These are phyloP conservation scores for Penicillium paneum DNA, from an alignment of 2,329 filamentous ascomycete genomes.

Conservation along the genomic window DNA sequence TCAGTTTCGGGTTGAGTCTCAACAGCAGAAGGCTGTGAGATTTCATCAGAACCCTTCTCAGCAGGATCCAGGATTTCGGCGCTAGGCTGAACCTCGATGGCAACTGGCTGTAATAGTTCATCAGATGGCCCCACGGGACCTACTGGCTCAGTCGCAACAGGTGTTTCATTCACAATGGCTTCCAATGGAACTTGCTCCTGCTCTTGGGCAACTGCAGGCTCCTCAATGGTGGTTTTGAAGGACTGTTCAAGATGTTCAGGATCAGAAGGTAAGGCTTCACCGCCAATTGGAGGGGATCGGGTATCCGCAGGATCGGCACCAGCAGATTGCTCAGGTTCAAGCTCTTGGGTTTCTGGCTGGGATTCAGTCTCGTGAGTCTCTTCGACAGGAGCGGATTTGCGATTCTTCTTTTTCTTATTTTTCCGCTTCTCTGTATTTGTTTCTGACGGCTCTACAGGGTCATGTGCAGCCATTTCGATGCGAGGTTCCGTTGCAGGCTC, in stretches of 20 bases:
- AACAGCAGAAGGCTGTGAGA: not conserved
- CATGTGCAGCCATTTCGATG: not conserved
- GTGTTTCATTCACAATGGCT: not conserved
- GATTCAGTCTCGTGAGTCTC: conserved; percentile 9
- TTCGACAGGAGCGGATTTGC: conserved; percentile 19
- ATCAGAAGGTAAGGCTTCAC: conserved; percentile 13
- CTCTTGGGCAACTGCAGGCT: not conserved
- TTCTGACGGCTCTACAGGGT: conserved; percentile 4
- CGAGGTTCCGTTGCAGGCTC: not conserved
- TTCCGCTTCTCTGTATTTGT: conserved; percentile 18
- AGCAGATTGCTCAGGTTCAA: conserved; percentile 8
- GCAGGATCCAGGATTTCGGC: not conserved
- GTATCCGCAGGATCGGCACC: conserved; percentile 5
- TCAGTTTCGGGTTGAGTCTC: not conserved
- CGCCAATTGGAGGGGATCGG: conserved; percentile 5
- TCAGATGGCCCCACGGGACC: not conserved
- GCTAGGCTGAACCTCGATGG: not conserved
- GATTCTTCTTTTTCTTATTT: conserved; percentile 25
- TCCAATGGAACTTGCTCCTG: conserved; percentile 5
- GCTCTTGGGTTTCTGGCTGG: conserved; percentile 1
- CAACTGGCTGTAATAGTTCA: not conserved
- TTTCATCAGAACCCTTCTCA: not conserved
- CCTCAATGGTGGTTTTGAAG: not conserved
- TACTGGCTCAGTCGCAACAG: not conserved
- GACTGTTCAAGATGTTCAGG: not conserved